phyloP scores from a whole-genome alignment of 2,329 filamentous ascomycete genomes.

The Xylaria sp. region DNA sequence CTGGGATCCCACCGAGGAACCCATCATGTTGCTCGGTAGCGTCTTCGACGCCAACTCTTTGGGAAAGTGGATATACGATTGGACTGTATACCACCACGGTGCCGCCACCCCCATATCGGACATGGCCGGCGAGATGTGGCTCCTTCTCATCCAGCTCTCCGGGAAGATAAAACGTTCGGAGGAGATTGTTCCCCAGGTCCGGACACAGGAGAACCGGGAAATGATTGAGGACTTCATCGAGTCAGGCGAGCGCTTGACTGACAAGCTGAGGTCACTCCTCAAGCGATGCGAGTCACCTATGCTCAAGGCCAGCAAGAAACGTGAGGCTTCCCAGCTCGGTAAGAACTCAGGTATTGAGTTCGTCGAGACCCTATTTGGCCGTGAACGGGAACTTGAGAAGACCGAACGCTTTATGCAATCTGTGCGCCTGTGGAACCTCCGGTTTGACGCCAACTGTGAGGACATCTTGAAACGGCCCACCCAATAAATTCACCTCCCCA shows the following conservation, averaged over 20 bases:
- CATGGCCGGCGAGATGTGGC: slow-evolving; percentile 93
- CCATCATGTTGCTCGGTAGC: slow-evolving; percentile 92
- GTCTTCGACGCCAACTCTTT: slow-evolving; percentile 98
- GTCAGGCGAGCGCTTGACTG: slow-evolving; percentile 85
- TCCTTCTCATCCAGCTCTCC: slow-evolving; percentile 90
- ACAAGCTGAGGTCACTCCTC: slow-evolving; percentile 84
- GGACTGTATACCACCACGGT: slow-evolving; percentile 92
- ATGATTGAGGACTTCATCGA: slow-evolving; percentile 91
- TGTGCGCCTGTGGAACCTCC: slow-evolving; percentile 87
- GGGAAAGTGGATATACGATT: slow-evolving; percentile 99
- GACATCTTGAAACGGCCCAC: slow-evolving; percentile 77
- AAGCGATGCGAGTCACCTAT: slow-evolving; percentile 94
- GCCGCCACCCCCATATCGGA: slow-evolving; percentile 85
- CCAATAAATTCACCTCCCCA: slow-evolving; percentile 53
- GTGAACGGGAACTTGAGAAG: slow-evolving; percentile 86
- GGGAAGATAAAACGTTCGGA: slow-evolving; percentile 94
- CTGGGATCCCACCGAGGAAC: slow-evolving; percentile 94
- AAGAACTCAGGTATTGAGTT: slow-evolving; percentile 95
- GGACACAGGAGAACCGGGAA: slow-evolving; percentile 77
- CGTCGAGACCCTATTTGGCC: slow-evolving; percentile 93
- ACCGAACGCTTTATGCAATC: slow-evolving; percentile 94
- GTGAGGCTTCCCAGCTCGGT: slow-evolving; percentile 78
- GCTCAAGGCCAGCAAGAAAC: slow-evolving; percentile 85
- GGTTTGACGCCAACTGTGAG: slow-evolving; percentile 96
- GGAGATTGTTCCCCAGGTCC: slow-evolving; percentile 77